A percentile compares a stretch with the other conserved stretches of the same genome.
phyloP scores from a whole-genome alignment of 495 filamentous ascomycete species.

The Pyrenopolyporus hunteri region DNA sequence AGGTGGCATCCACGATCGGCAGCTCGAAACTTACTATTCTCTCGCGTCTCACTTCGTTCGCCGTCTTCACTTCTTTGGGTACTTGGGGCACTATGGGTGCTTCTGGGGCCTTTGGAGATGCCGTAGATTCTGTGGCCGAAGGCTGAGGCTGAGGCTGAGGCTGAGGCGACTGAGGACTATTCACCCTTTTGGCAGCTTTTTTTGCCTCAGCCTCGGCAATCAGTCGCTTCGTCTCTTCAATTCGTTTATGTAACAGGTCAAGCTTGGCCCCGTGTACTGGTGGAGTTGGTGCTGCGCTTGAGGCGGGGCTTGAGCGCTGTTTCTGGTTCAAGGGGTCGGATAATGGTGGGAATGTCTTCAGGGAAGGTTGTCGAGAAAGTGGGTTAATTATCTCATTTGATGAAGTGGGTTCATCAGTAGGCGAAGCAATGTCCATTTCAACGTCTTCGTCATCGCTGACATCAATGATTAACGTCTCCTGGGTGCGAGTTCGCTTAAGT shows the following conservation, averaged over 20 bases:
- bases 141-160: conserved; percentile 34
- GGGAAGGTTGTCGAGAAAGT: conserved; percentile 41
- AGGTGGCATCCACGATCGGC: conserved; percentile 61
- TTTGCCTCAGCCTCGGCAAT: conserved; percentile 79
- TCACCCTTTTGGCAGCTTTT: conserved; percentile 50
- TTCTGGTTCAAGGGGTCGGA: conserved; percentile 47
- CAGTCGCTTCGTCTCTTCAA: conserved; percentile 73
- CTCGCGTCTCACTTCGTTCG: conserved; percentile 53
- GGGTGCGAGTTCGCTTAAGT: conserved; percentile 65
- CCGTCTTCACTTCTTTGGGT: conserved; percentile 33
- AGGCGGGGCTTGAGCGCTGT: conserved; percentile 47
- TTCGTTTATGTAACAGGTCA: conserved; percentile 68
- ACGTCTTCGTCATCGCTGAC: conserved; percentile 65
- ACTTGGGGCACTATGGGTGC: background rate
- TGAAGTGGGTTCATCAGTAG: conserved; percentile 43
- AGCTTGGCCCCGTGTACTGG: conserved; percentile 53
- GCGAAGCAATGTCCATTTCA: conserved; percentile 58
- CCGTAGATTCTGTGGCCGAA: conserved; percentile 29
- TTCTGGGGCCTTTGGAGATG: conserved; percentile 27
- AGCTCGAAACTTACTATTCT: conserved; percentile 63
- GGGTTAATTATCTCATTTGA: conserved; percentile 28
- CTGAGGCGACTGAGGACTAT: conserved; percentile 29
- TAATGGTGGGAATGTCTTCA: conserved; percentile 55
- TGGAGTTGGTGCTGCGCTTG: conserved; percentile 47
- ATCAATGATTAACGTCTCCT: conserved; percentile 71